Evolutionary conservation across 192 early-diverging fungal species (phyloP).

Genomic region (Phycomyces blakesleeanus): DNA sequence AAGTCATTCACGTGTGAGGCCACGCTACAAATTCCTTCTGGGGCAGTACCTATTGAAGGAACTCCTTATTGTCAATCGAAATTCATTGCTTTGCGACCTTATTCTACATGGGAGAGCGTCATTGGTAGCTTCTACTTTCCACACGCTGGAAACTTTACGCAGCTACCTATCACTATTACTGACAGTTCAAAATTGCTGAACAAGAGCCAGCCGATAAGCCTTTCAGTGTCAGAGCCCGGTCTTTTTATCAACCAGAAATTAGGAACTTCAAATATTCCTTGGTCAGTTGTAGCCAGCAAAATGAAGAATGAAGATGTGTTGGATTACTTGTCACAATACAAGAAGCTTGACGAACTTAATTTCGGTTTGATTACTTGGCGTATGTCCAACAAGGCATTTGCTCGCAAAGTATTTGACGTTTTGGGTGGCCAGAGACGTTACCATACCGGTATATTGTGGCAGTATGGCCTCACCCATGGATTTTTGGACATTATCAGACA

Average conservation of each 20-base stretch:
- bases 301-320: slow-evolving; percentile 16
- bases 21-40: slow-evolving; percentile 41
- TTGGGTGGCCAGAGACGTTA: slow-evolving; percentile 22
- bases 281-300: slow-evolving; percentile 17
- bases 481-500: slow-evolving; percentile 33
- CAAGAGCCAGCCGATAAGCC: not conserved
- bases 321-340: slow-evolving; percentile 9
- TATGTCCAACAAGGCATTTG: slow-evolving; percentile 22
- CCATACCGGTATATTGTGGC: slow-evolving; percentile 34
- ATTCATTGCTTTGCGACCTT: slow-evolving; percentile 22
- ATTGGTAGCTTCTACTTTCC: slow-evolving; percentile 46
- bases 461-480: slow-evolving; percentile 35
- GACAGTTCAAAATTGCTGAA: slow-evolving; percentile 2
- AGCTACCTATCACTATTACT: slow-evolving; percentile 38
- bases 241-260: not conserved
- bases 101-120: slow-evolving; percentile 28
- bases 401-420: slow-evolving; percentile 27
- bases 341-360: slow-evolving; percentile 17
- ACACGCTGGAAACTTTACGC: slow-evolving; percentile 33
- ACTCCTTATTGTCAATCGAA: slow-evolving; percentile 23
- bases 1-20: slow-evolving; percentile 36
- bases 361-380: slow-evolving; percentile 14
- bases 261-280: not conserved
- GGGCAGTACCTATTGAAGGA: slow-evolving; percentile 27
- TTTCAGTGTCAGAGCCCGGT: slow-evolving; percentile 14